Evolutionary conservation across 208 protist genomes (phyloP).

Genomic region (Polymyxa betae): DNA sequence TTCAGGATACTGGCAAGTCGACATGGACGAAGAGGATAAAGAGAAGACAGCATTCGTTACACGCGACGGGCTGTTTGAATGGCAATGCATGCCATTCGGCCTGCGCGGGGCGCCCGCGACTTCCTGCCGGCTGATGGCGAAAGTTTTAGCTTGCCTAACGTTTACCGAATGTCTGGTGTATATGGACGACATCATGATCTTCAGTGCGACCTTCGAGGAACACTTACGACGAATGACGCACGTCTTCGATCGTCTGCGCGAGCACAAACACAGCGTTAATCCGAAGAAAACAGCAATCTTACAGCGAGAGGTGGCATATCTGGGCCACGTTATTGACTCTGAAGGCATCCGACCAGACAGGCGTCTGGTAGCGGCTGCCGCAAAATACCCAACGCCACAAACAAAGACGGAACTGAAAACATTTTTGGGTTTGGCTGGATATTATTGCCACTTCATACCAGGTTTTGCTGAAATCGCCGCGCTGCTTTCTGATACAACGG

Average conservation of each 20-base stretch:
- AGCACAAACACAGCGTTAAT: neutral
- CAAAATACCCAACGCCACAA: neutral
- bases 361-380: neutral
- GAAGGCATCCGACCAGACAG: neutral
- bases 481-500: neutral
- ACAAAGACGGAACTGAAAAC: neutral
- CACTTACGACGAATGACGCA: constrained; percentile 41
- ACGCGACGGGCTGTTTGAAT: too few relatives aligned
- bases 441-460: neutral
- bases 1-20: constrained; percentile 52
- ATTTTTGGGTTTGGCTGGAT: neutral
- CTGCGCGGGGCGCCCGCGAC: too few relatives aligned
- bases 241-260: constrained; percentile 56
- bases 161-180: constrained; percentile 37
- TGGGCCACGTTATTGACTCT: neutral
- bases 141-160: neutral
- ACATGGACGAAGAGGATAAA: constrained; percentile 23
- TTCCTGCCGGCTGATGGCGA: constrained; percentile 55
- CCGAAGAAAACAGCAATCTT: constrained; percentile 19
- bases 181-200: constrained; percentile 58
- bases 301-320: constrained; percentile 9
- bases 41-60: constrained; percentile 56
- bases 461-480: neutral
- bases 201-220: neutral
- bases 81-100: too few relatives aligned